phyloP scores from a whole-genome alignment of 495 filamentous ascomycete species.

The Penicillium parvum region DNA sequence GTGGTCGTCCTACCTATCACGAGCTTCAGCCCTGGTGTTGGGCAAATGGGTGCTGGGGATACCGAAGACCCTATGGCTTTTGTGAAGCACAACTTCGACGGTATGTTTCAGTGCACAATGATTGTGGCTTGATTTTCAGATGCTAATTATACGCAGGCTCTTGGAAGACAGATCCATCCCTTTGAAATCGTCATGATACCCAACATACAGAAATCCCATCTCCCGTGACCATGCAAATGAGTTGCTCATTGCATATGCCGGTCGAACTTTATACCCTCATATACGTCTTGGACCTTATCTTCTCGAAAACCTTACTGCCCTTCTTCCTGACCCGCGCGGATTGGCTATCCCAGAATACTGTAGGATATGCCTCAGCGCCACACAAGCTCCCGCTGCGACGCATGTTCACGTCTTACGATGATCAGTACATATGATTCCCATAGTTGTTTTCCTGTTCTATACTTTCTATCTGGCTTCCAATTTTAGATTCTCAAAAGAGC shows the following conservation, averaged over 20 bases:
- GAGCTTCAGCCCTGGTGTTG: conserved; percentile 91
- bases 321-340: too few species aligned
- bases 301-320: too few species aligned
- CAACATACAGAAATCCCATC: neutral
- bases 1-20: conserved; percentile 94
- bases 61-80: conserved; percentile 94
- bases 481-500: too few species aligned
- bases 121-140: neutral
- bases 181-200: conserved; percentile 14
- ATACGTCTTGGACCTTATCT: too few species aligned
- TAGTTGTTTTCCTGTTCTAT: conserved; percentile 14
- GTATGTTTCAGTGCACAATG: conserved; percentile 49
- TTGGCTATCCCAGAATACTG: neutral
- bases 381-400: neutral
- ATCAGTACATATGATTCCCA: conserved; percentile 17
- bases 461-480: neutral
- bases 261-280: too few species aligned
- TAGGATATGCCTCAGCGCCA: neutral
- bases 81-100: conserved; percentile 95
- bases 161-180: conserved; percentile 37
- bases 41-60: conserved; percentile 89
- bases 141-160: conserved; percentile 22
- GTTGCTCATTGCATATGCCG: neutral
- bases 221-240: neutral
- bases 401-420: conserved; percentile 15